Conservation (phyloP, 2,329 filamentous ascomycete species). For the Aureobasidium lini region DNA sequence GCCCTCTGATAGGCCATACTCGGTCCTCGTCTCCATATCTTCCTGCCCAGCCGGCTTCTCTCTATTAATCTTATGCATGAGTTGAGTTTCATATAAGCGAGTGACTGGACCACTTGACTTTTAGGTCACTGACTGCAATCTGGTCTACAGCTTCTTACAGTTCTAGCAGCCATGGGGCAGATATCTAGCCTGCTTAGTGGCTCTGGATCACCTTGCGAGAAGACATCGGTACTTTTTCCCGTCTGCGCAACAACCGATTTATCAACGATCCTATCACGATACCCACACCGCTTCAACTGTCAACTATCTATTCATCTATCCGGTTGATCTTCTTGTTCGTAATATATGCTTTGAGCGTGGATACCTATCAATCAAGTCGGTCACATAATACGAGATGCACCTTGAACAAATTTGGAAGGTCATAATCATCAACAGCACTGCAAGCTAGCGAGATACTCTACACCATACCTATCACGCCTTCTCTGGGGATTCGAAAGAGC, state of each 20-base stretch:
- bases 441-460: background rate
- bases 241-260: background rate
- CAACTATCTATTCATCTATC: background rate
- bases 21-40: background rate
- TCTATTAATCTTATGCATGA: background rate
- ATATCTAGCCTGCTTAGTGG: background rate
- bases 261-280: background rate
- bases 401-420: conserved; percentile 7
- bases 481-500: too few species aligned
- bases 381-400: conserved; percentile 1
- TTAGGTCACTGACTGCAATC: background rate
- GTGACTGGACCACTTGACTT: background rate
- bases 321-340: background rate
- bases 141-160: background rate
- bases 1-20: background rate
- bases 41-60: background rate
- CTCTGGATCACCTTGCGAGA: too few species aligned
- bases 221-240: background rate
- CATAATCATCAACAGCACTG: background rate
- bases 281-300: background rate
- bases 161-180: background rate
- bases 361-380: background rate
- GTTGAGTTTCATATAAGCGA: background rate
- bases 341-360: background rate
- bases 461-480: background rate